Percentiles rank a stretch among this genome's conserved stretches.
Conservation (phyloP, 345 rosid species). For the Gossypium longicalyx region DNA sequence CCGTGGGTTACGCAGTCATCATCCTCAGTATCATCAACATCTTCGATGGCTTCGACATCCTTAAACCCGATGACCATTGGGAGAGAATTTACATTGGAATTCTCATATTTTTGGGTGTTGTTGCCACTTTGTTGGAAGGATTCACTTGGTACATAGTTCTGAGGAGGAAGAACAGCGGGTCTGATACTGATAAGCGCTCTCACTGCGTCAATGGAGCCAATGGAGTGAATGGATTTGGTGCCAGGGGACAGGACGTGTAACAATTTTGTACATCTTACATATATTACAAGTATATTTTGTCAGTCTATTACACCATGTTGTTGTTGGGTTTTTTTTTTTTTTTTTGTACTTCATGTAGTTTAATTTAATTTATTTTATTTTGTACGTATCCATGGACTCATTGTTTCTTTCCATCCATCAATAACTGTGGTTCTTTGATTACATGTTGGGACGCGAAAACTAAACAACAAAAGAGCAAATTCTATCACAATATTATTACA, state of each 20-base stretch:
- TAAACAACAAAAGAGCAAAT: too few relatives aligned
- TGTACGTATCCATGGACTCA: too few relatives aligned
- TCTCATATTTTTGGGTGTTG: slow-evolving; percentile 50
- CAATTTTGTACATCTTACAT: slow-evolving; percentile 1
- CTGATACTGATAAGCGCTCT: slow-evolving; percentile 33
- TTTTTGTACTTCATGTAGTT: neutral
- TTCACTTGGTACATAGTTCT: slow-evolving; percentile 72
- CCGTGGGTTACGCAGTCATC: slow-evolving; percentile 64
- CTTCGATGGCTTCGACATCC: slow-evolving; percentile 60
- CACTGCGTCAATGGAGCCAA: slow-evolving; percentile 35
- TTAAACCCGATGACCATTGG: slow-evolving; percentile 59
- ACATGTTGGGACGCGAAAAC: too few relatives aligned
- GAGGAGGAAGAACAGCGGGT: slow-evolving; percentile 40
- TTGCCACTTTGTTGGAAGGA: slow-evolving; percentile 47
- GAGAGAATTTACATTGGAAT: slow-evolving; percentile 47
- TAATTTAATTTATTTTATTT: too few relatives aligned
- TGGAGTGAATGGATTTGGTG: slow-evolving; percentile 30
- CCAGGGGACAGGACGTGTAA: slow-evolving; percentile 28
- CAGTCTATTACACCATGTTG: neutral
- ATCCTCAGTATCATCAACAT: slow-evolving; percentile 55
- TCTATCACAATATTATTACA: too few relatives aligned
- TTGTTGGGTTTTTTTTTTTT: neutral
- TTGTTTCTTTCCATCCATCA: too few relatives aligned
- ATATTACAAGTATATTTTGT: neutral
- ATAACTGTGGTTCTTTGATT: too few relatives aligned